Evolutionary conservation across 75 land plant species (phyloP).

Genomic region (Pinus taeda): DNA sequence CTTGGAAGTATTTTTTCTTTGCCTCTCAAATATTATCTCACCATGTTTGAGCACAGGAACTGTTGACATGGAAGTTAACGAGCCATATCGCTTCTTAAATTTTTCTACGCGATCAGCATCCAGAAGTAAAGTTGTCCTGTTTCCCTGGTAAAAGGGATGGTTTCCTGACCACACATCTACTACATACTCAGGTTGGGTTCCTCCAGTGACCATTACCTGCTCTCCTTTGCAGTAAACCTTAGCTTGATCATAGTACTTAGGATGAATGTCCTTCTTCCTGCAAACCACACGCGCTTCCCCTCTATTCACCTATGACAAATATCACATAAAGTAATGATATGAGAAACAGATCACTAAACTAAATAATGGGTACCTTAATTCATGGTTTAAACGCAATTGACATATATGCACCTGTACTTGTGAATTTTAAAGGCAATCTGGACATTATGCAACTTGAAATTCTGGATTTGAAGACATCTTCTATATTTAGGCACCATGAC

Average conservation of each 20-base stretch:
- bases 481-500: no score
- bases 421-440: no score
- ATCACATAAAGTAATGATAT: background rate
- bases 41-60: conserved; percentile 62
- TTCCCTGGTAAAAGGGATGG: conserved; percentile 87
- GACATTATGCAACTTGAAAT: no score
- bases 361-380: background rate
- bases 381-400: no score
- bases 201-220: conserved; percentile 88
- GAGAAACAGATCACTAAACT: background rate
- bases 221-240: conserved; percentile 94
- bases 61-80: conserved; percentile 28
- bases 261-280: conserved; percentile 74
- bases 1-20: conserved; percentile 39
- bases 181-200: conserved; percentile 75
- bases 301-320: conserved; percentile 17
- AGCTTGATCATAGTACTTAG: conserved; percentile 54
- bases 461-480: no score
- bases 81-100: conserved; percentile 65
- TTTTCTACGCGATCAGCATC: conserved; percentile 79
- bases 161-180: conserved; percentile 95
- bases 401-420: no score
- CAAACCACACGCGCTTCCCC: conserved; percentile 37
- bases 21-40: conserved; percentile 55
- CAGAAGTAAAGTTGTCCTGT: conserved; percentile 35